Percentiles rank a stretch among this genome's conserved stretches.
Conservation (phyloP, 768 basidiomycete genomes). For the Mycena latifolia region DNA sequence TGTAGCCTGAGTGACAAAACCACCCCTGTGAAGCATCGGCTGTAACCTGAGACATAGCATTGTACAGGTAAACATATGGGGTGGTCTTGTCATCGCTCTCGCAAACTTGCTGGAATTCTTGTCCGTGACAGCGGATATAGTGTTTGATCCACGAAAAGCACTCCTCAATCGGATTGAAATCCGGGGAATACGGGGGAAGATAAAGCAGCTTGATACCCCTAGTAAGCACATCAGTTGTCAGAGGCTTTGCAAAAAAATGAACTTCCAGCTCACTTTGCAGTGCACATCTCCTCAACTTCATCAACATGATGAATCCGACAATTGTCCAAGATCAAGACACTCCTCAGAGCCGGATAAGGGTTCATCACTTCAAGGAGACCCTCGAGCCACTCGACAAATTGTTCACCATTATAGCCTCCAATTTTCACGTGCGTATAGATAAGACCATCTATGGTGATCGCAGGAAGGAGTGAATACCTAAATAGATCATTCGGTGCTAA, state of each 20-base stretch:
- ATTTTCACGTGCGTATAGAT: conserved; percentile 36
- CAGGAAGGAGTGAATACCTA: too few relatives aligned
- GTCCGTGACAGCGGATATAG: conserved; percentile 43
- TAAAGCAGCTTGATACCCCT: too few relatives aligned
- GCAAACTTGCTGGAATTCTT: conserved; percentile 7
- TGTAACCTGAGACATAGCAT: conserved; percentile 8
- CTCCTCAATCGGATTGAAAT: conserved; percentile 53
- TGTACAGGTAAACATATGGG: conserved; percentile 20
- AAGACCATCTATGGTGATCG: too few relatives aligned
- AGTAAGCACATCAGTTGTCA: too few relatives aligned
- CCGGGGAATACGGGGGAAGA: conserved; percentile 43
- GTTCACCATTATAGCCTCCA: conserved; percentile 40
- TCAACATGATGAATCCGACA: too few relatives aligned
- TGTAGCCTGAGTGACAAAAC: conserved; percentile 31
- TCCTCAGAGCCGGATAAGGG: conserved; percentile 19
- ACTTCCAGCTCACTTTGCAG: too few relatives aligned
- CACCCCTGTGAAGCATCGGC: conserved; percentile 14
- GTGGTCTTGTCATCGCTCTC: conserved; percentile 22
- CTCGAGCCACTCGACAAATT: conserved; percentile 37
- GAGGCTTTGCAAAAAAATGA: too few relatives aligned
- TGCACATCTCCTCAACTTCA: too few relatives aligned
- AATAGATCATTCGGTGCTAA: too few relatives aligned
- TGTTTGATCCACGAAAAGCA: conserved; percentile 47
- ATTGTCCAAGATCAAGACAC: too few relatives aligned
- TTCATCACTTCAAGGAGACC: conserved; percentile 40